Evolutionary conservation across 2,329 filamentous ascomycete genomes (phyloP).

Genomic region (Raffaelea albimanens): DNA sequence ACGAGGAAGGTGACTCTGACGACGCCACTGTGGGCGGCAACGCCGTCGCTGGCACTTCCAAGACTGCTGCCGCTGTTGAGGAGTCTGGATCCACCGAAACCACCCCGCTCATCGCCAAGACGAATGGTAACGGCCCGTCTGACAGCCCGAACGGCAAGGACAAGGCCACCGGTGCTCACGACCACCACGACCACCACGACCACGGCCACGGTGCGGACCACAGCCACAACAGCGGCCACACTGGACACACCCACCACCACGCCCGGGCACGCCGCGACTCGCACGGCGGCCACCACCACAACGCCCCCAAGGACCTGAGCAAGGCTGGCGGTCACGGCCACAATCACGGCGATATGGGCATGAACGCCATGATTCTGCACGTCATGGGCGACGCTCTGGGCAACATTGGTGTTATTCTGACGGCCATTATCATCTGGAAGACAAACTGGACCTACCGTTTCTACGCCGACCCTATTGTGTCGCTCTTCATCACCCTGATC

Average conservation of each 20-base stretch:
- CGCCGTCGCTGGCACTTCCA: neutral
- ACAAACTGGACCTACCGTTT: conserved; percentile 71
- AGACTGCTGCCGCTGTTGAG: conserved; percentile 1
- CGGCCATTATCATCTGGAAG: conserved; percentile 84
- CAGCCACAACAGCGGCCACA: conserved; percentile 18
- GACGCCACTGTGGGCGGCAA: conserved; percentile 28
- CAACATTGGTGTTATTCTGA: conserved; percentile 76
- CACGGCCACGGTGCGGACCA: conserved; percentile 17
- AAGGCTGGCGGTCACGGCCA: conserved; percentile 56
- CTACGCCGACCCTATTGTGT: conserved; percentile 88
- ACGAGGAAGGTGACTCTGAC: conserved; percentile 35
- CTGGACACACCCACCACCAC: conserved; percentile 16
- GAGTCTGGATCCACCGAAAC: conserved; percentile 21
- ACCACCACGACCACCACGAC: conserved; percentile 14
- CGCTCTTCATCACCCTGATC: conserved; percentile 81
- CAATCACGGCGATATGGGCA: conserved; percentile 83
- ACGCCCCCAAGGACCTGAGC: conserved; percentile 74
- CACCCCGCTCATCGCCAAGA: conserved; percentile 25
- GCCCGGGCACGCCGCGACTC: conserved; percentile 35
- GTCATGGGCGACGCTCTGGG: conserved; percentile 77
- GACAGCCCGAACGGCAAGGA: conserved; percentile 12
- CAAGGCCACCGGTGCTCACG: conserved; percentile 6
- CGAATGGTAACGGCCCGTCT: conserved; percentile 15
- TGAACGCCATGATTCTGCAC: conserved; percentile 74
- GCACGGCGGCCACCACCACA: conserved; percentile 60